Base-by-base conservation (phyloP, 2,329 filamentous ascomycete genomes). In the Fusarium sp. region DNA sequence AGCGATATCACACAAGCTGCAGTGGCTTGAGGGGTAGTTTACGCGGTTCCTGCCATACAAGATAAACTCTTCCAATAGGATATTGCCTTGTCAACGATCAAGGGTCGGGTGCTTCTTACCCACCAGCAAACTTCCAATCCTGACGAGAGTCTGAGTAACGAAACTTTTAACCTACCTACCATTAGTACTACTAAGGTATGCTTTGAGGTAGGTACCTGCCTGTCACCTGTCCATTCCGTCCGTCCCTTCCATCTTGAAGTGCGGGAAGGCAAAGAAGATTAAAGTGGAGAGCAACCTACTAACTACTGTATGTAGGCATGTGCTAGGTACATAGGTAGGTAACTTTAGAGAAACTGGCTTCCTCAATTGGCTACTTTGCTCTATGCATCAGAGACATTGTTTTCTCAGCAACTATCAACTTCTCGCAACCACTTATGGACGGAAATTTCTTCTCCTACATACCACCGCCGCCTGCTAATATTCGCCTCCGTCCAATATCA, bases 1-100 rank as follows among this genome's bases (percentile, higher is more conserved):
- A 65, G 49, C 63, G 51, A 62, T 52, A 66, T 66, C 63, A 61
- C 58, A 47, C 39, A 53, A 49, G 57, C 21, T 52, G 27, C 33
- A 37, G 53, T 39, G 59, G 57, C 59, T 25, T 49, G 57, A 60
- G 61, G 31, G 33, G 27, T 29, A 27, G 15, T 27, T 17, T 17
- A 33, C 35, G 29, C 17, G 10, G 37, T 37, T 47, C 51, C 46
- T 53, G 61, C 51, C 38, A 36, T 44, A 41, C 23, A 19, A 60
- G 37, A 59, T 60, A 60, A 31, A 59, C 42, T 29, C 36, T 29
- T 35, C 33, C 31, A 35, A 37, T 19, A 21, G 36, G 36, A 17
- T 37, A 37, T 13, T 33, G 31, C 31, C 31, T 33, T 33, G 10
- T 33, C 14, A 14, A 25, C 23, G 23, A 25, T 25, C 23, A 25